Percentiles rank a stretch among this genome's conserved stretches.
phyloP scores from a whole-genome alignment of 371 early-diverging fungal species.

The Apophysomyces trapeziformis region DNA sequence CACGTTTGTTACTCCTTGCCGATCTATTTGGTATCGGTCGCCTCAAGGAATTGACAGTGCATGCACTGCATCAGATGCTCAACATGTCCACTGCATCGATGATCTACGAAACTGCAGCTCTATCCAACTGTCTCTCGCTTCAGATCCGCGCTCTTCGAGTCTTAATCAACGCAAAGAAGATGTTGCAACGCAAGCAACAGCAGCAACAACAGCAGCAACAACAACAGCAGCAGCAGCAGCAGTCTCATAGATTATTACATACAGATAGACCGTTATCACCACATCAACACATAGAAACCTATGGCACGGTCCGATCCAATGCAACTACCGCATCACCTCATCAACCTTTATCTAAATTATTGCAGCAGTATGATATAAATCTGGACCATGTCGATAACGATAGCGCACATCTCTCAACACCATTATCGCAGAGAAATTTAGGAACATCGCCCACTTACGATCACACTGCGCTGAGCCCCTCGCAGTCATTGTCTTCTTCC shows the following conservation, averaged over 20 bases:
- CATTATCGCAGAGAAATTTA: neutral
- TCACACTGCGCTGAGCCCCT: neutral
- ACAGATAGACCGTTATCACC: neutral
- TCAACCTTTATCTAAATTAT: conserved; percentile 18
- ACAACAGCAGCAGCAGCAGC: conserved; percentile 15
- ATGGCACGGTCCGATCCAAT: neutral
- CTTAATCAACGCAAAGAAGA: conserved; percentile 48
- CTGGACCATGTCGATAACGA: neutral
- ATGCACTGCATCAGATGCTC: conserved; percentile 62
- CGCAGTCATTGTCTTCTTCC: neutral
- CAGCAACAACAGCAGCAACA: conserved; percentile 20
- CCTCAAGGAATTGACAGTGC: conserved; percentile 55
- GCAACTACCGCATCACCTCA: conserved; percentile 4
- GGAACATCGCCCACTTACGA: neutral
- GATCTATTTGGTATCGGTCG: conserved; percentile 57
- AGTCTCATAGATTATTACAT: neutral
- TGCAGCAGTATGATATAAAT: conserved; percentile 21
- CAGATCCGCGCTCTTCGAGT: conserved; percentile 60
- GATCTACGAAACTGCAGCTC: conserved; percentile 59
- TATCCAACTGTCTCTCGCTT: conserved; percentile 52
- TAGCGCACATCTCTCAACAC: neutral
- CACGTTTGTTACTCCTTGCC: conserved; percentile 60
- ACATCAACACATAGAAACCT: neutral
- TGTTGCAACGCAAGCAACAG: conserved; percentile 32
- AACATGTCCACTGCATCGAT: conserved; percentile 62